A percentile compares a stretch with the other conserved stretches of the same genome.
These are phyloP conservation scores for Citrus unshiu DNA, from an alignment of 345 rosid genomes.

Conservation along the genomic window DNA sequence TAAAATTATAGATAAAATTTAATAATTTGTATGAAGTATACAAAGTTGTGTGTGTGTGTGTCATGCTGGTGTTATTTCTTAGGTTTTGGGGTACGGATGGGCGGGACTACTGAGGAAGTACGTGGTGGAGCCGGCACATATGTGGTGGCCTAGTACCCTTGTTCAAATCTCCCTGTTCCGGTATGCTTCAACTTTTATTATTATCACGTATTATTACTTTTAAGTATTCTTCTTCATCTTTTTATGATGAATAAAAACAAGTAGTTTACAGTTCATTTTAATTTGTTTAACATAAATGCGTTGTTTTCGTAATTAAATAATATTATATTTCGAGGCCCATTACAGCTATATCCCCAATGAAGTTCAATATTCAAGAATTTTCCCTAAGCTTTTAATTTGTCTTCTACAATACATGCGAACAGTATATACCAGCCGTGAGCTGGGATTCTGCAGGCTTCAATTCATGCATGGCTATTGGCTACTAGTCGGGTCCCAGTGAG, in stretches of 20 bases:
- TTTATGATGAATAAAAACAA: not conserved
- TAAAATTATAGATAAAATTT: no score
- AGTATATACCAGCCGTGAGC: no score
- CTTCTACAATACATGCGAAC: not conserved
- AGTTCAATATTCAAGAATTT: not conserved
- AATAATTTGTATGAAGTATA: no score
- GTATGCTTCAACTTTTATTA: not conserved
- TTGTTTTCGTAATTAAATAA: no score
- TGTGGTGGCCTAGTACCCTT: slow-evolving; percentile 40
- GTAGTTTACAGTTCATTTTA: not conserved
- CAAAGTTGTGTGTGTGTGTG: no score
- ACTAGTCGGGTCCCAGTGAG: no score
- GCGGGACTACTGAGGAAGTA: slow-evolving; percentile 34
- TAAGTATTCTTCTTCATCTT: no score
- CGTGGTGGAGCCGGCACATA: slow-evolving; percentile 34
- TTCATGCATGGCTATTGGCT: not conserved
- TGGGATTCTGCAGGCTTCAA: no score
- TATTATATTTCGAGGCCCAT: not conserved
- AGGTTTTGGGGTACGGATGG: slow-evolving; percentile 38
- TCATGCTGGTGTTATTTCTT: not conserved
- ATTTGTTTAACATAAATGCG: no score
- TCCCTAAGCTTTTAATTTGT: not conserved
- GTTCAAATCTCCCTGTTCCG: slow-evolving; percentile 33
- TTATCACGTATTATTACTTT: not conserved
- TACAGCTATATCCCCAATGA: not conserved